Base-by-base conservation (phyloP, 208 protist species). In the Angomonas ambiguus region DNA sequence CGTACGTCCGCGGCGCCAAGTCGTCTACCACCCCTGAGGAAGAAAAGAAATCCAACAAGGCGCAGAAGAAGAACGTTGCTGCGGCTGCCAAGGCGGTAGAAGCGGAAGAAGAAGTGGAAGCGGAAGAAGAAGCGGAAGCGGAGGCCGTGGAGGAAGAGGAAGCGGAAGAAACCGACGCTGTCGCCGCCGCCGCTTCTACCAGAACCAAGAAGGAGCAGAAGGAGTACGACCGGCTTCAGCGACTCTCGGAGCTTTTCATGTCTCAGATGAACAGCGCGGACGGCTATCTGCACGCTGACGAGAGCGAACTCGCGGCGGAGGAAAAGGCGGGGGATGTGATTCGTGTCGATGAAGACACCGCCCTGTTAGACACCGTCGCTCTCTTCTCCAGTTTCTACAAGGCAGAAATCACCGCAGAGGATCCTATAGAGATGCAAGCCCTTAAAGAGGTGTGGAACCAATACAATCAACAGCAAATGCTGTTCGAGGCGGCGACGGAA, bases 241-340 rank as follows among this genome's bases (percentile, higher is more conserved):
- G 83, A 18, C 71, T 94, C 0, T 79, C 84, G 1, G 82, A 89
- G 60, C 67, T 94, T 3, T 91, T 94, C 84, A 60, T 94, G 57
- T 80, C 62, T 58, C 88, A 94, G 75, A 89, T 91, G 65, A 92
- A 86, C 71, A 91, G 80, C 56, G 85, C 88, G 0, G 88, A 94
- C 63, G 88, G 88, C 0, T 94, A 85, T 64, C 72, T 94, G 6
- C 88, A 91, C 67, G 61, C 57, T n/a, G 60, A 74, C 1, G 64
- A 77, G 62, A 65, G 65, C 0, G 78, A 88, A 66, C 69, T 80
- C 31, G 67, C 49, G 38, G 65, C 73, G 27, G 85, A 94, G 55
- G 79, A 88, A 64, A 78, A 85, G 68, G 74, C 74, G 8, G 88
- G 88, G 1, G 71, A 84, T 35, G 76, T 91, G 30, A 62, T 88